Evolutionary conservation across 345 rosid genomes (phyloP).

Genomic region (Melastoma malabathricum): DNA sequence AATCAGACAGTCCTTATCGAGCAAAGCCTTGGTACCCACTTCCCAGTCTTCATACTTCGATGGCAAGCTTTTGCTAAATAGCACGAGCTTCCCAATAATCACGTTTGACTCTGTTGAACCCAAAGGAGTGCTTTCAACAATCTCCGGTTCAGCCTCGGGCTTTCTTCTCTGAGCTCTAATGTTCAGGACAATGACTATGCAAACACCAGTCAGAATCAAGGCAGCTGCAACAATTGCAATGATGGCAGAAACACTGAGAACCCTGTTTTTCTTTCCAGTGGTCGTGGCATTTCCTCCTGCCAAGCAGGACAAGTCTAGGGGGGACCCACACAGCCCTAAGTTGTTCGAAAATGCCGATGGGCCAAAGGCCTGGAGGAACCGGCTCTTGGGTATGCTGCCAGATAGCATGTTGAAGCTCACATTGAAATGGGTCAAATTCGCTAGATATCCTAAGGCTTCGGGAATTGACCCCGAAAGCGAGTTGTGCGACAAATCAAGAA

Average conservation of each 20-base stretch:
- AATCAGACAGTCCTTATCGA: slow-evolving; percentile 73
- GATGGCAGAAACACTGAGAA: slow-evolving; percentile 65
- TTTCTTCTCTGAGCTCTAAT: slow-evolving; percentile 48
- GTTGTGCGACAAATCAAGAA: slow-evolving; percentile 64
- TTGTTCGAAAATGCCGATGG: slow-evolving; percentile 62
- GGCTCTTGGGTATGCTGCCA: slow-evolving; percentile 46
- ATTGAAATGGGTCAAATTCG: slow-evolving; percentile 36
- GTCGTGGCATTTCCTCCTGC: slow-evolving; percentile 14
- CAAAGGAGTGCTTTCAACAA: slow-evolving; percentile 62
- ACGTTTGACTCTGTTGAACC: slow-evolving; percentile 60
- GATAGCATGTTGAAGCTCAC: slow-evolving; percentile 73
- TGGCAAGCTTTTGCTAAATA: slow-evolving; percentile 86
- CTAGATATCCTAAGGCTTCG: slow-evolving; percentile 46
- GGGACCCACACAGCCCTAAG: slow-evolving; percentile 61
- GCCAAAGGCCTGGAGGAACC: slow-evolving; percentile 44
- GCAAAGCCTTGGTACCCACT: slow-evolving; percentile 78
- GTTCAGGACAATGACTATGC: slow-evolving; percentile 69
- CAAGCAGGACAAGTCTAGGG: slow-evolving; percentile 51
- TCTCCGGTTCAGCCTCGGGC: slow-evolving; percentile 27
- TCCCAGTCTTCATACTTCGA: slow-evolving; percentile 97
- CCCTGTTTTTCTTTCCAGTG: slow-evolving; percentile 23
- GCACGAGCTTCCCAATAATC: slow-evolving; percentile 79
- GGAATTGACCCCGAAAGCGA: slow-evolving; percentile 61
- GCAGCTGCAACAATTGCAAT: slow-evolving; percentile 79
- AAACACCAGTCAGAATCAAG: slow-evolving; percentile 70